phyloP scores from a whole-genome alignment of 768 basidiomycete species.

The Phanerochaete sordida region DNA sequence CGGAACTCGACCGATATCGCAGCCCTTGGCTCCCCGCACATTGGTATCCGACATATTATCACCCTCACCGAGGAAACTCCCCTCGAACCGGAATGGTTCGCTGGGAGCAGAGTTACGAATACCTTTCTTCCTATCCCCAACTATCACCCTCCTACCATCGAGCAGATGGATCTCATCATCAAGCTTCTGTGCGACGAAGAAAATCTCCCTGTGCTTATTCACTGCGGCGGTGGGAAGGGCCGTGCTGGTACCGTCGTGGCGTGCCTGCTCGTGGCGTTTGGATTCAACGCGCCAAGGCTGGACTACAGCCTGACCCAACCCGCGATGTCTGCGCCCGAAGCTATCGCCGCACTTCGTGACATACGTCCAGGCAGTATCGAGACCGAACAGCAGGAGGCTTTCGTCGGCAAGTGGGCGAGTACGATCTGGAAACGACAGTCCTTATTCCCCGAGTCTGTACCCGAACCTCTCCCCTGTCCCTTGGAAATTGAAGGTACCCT shows the following conservation, averaged over 20 bases:
- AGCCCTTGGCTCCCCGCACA: slow-evolving; percentile 38
- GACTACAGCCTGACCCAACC: slow-evolving; percentile 40
- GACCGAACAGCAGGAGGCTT: slow-evolving; percentile 51
- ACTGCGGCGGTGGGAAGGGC: slow-evolving; percentile 63
- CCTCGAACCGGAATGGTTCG: slow-evolving; percentile 45
- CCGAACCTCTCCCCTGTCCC: slow-evolving; percentile 47
- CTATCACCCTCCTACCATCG: slow-evolving; percentile 49
- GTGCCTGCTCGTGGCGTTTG: slow-evolving; percentile 55
- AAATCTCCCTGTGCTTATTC: slow-evolving; percentile 49
- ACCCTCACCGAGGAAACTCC: slow-evolving; percentile 59
- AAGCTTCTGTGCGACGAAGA: slow-evolving; percentile 39
- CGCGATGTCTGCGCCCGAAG: slow-evolving; percentile 43
- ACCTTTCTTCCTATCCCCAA: slow-evolving; percentile 56
- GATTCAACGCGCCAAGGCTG: slow-evolving; percentile 41
- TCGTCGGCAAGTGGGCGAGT: slow-evolving; percentile 56
- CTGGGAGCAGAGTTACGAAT: slow-evolving; percentile 36
- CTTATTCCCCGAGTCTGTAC: slow-evolving; percentile 44
- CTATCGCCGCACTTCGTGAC: slow-evolving; percentile 43
- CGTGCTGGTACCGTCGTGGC: slow-evolving; percentile 61
- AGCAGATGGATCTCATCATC: slow-evolving; percentile 58
- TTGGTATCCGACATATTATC: slow-evolving; percentile 57
- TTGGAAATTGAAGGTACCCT: slow-evolving; percentile 42
- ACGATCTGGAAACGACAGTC: slow-evolving; percentile 56
- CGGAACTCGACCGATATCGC: slow-evolving; percentile 46
- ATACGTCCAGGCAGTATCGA: slow-evolving; percentile 58